Evolutionary conservation across 2,329 filamentous ascomycete genomes (phyloP).

Genomic region (Calonectria crousiana): DNA sequence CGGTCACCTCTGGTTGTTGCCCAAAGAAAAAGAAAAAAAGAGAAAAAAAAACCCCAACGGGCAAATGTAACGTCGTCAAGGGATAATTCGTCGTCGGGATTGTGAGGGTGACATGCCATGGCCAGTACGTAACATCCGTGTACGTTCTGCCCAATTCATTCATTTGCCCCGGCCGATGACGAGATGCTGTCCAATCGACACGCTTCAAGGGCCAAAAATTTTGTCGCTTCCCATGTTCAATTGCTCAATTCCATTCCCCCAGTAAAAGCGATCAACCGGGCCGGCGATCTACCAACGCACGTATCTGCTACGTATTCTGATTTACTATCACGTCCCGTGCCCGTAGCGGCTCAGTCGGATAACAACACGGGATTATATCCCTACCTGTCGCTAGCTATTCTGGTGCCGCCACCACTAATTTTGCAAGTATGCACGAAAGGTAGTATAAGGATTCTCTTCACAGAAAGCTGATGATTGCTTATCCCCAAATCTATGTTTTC

Average conservation of each 20-base stretch:
- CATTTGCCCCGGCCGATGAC: constrained; percentile 4
- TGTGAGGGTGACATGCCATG: constrained; percentile 14
- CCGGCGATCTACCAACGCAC: constrained; percentile 2
- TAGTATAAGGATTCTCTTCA: neutral
- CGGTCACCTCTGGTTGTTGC: neutral
- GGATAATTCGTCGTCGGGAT: constrained; percentile 16
- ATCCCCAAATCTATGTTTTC: neutral
- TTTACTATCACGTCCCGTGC: constrained; percentile 1
- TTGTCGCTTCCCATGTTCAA: neutral
- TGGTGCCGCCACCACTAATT: neutral
- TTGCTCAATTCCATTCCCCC: neutral
- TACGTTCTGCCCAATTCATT: neutral
- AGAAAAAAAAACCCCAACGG: neutral
- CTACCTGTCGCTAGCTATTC: neutral
- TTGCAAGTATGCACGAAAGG: neutral
- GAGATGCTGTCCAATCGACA: neutral
- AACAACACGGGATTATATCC: neutral
- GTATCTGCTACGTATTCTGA: neutral
- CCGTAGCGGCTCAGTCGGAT: neutral
- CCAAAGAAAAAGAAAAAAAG: neutral
- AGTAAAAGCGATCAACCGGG: constrained; percentile 5
- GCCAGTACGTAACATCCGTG: constrained; percentile 19
- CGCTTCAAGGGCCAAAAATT: neutral
- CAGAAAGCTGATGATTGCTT: neutral
- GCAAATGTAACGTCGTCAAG: constrained; percentile 23